Conservation (phyloP, 306 rosid genomes). For the Casuarina equisetifolia region DNA sequence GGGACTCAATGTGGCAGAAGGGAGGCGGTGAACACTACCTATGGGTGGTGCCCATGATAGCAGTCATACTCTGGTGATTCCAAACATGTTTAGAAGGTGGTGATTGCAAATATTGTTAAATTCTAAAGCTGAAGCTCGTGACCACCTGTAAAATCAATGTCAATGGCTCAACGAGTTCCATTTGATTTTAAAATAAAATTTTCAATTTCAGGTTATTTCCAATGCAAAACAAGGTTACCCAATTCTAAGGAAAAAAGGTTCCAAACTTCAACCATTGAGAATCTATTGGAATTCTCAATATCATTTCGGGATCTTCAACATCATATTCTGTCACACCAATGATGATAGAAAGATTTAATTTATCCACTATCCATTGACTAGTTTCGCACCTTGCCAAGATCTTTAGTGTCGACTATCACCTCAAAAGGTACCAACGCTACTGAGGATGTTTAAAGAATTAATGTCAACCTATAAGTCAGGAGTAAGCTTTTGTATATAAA, state of each 20-base stretch:
- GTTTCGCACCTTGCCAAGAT: conserved; percentile 14
- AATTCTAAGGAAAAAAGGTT: neutral
- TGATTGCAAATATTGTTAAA: neutral
- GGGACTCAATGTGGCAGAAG: neutral
- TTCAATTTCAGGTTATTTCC: neutral
- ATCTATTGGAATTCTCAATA: neutral
- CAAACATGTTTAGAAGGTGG: neutral
- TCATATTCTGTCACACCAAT: neutral
- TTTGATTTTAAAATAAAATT: neutral
- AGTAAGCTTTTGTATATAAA: conserved; percentile 7
- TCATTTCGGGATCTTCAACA: neutral
- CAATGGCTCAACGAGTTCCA: too few relatives aligned
- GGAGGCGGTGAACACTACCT: neutral
- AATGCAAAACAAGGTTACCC: neutral
- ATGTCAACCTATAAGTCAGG: conserved; percentile 23
- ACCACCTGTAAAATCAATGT: neutral
- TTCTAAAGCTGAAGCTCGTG: neutral
- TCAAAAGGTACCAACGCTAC: conserved; percentile 15
- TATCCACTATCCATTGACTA: conserved; percentile 18
- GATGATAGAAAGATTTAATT: neutral
- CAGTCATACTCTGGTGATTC: neutral
- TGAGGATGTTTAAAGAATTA: neutral
- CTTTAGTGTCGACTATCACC: neutral
- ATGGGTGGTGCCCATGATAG: neutral
- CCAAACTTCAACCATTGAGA: neutral